A percentile compares a stretch with the other conserved stretches of the same genome.
Conservation (phyloP, 768 basidiomycete species). For the Hebeloma cylindrosporum region DNA sequence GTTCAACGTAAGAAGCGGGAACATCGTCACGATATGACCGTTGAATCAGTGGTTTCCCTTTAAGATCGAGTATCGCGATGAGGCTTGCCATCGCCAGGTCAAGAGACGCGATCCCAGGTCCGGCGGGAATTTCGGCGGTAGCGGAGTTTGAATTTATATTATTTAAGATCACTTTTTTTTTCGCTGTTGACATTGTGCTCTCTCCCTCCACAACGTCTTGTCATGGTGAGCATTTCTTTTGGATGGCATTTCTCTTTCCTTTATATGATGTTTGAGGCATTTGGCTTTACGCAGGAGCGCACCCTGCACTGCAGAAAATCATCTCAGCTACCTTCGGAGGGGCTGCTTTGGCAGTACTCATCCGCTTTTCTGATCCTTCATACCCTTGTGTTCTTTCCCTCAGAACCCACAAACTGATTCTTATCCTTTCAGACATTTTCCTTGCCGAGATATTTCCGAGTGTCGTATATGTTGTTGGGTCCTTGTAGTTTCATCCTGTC, state of each 20-base stretch:
- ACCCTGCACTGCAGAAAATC: conserved; percentile 77
- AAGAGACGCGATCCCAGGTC: too few species aligned
- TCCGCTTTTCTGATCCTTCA: conserved; percentile 46
- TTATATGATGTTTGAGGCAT: conserved; percentile 87
- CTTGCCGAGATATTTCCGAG: too few species aligned
- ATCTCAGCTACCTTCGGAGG: conserved; percentile 91
- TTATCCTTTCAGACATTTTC: too few species aligned
- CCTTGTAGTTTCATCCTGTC: too few species aligned
- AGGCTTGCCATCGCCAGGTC: conserved; percentile 49
- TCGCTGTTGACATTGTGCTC: background rate
- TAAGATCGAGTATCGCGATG: conserved; percentile 95
- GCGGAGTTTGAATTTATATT: conserved; percentile 31
- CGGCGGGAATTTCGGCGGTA: conserved; percentile 24
- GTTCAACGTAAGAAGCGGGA: conserved; percentile 82
- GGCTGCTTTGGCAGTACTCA: conserved; percentile 42
- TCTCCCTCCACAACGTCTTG: conserved; percentile 7
- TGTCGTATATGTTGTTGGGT: too few species aligned
- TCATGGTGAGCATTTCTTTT: conserved; percentile 28
- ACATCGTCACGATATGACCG: conserved; percentile 97
- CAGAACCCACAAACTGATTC: too few species aligned
- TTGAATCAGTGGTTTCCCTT: conserved; percentile 97
- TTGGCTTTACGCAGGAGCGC: conserved; percentile 80
- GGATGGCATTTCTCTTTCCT: conserved; percentile 10
- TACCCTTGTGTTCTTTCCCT: too few species aligned
- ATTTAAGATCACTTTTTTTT: conserved; percentile 16